Percentiles rank a stretch among this genome's conserved stretches.
Evolutionary conservation across 2,329 filamentous ascomycete genomes (phyloP).

Genomic region (Colletotrichum sp.): DNA sequence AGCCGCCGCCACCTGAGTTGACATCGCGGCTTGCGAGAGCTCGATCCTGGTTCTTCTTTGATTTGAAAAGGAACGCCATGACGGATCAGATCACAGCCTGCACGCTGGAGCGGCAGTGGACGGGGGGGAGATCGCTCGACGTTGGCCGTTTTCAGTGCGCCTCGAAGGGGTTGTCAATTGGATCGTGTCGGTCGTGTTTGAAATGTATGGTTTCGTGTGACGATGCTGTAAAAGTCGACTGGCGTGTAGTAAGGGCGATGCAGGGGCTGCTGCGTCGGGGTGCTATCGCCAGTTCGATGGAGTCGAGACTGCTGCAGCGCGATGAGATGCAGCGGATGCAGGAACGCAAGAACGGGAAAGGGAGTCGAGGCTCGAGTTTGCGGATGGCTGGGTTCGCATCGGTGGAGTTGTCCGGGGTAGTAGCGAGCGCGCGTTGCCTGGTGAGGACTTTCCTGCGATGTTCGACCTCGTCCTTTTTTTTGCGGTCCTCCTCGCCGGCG

Average conservation of each 20-base stretch:
- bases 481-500: conserved; percentile 22
- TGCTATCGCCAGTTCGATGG: conserved; percentile 5
- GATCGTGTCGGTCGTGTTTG: conserved; percentile 3
- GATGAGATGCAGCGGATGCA: conserved; percentile 18
- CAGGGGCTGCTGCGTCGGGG: not conserved
- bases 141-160: conserved; percentile 25
- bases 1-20: conserved; percentile 37
- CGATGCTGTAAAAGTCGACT: not conserved
- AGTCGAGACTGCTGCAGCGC: conserved; percentile 13
- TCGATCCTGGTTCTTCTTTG: conserved; percentile 77
- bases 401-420: conserved; percentile 34
- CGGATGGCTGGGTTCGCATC: conserved; percentile 52
- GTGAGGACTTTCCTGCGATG: conserved; percentile 29
- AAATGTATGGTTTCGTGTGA: not conserved
- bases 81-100: conserved; percentile 43
- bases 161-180: not conserved
- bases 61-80: conserved; percentile 86
- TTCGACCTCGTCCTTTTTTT: conserved; percentile 44
- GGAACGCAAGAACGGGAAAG: conserved; percentile 32
- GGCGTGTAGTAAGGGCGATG: not conserved
- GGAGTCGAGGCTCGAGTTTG: conserved; percentile 38
- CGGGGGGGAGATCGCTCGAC: conserved; percentile 15
- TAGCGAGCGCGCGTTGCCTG: conserved; percentile 26
- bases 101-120: conserved; percentile 33
- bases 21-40: conserved; percentile 61